Base-by-base conservation (phyloP, 2,329 filamentous ascomycete genomes). In the Sphaerulina vaccinii region DNA sequence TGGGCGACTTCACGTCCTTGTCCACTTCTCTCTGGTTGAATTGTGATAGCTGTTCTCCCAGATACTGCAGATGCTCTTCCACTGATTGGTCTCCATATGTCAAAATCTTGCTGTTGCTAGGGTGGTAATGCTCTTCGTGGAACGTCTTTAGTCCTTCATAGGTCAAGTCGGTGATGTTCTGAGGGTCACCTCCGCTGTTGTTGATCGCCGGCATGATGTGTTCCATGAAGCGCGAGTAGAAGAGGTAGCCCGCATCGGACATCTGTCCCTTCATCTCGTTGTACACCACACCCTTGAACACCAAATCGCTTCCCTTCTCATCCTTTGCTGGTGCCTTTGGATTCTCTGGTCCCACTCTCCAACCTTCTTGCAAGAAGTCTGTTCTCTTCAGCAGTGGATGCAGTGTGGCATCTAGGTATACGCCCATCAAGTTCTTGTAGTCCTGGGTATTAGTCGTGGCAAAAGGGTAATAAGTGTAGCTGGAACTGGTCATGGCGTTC, bases 241-340 rank as follows among this genome's bases (percentile, higher is more conserved):
- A 99, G 1, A 97, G 77, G 65, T 99, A 99, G 60, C 90, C 90
- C 5, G 92, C 90, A 70, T 99, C 93, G 2, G 93, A 97, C 85
- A 97, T 95, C 68, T 96, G 91, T 0, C 93, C 93, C 74, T 99
- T 99, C 93, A 99, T 99, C 75, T 99, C 93, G 65, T 99, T 99
- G 75, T 97, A 97, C 1, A 97, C 92, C 1, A 97, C 93, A 21
- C 92, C 92, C 74, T 97, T 97, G 79, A 97, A 97, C 0, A 96
- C 88, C 35, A 95, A 74, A 68, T 84, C 82, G 58, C 70, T 64
- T 68, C 75, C 56, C 70, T 78, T 55, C 57, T 74, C 63, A 62
- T 72, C 55, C 52, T 73, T 62, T 58, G 69, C 65, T 19, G 68
- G 71, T 23, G 76, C 75, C 48, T 80, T 64, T 40, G 85, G 89